These are phyloP conservation scores for Ensete ventricosum DNA, from an alignment of 176 grass and related monocot genomes.

Conservation along the genomic window DNA sequence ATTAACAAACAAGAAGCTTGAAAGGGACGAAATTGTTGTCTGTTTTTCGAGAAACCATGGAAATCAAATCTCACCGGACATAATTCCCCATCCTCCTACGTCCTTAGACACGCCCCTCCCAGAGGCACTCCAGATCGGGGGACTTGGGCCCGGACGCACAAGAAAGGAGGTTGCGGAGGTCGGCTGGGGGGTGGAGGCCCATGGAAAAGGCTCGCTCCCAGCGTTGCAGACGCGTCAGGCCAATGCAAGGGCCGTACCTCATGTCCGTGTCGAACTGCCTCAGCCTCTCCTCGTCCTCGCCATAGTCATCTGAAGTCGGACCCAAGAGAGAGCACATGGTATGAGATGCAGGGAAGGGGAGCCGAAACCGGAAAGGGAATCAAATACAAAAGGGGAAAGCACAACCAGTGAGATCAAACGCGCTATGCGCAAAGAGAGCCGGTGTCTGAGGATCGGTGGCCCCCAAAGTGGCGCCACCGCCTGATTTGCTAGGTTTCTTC, in stretches of 20 bases:
- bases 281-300: constrained; percentile 43
- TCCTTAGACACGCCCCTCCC: constrained; percentile 44
- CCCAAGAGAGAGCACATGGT: neutral
- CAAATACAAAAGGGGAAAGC: neutral
- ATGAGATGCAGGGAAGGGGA: neutral
- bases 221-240: constrained; percentile 39
- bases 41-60: too few species aligned
- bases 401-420: neutral
- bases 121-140: constrained; percentile 38
- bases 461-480: constrained; percentile 25
- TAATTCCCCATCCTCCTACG: too few species aligned
- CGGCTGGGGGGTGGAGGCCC: constrained; percentile 46
- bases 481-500: constrained; percentile 28
- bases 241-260: constrained; percentile 56
- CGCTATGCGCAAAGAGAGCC: constrained; percentile 13
- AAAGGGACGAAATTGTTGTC: too few species aligned
- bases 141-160: neutral
- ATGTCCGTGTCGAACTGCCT: constrained; percentile 44
- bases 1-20: too few species aligned
- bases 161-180: constrained; percentile 26
- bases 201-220: constrained; percentile 59
- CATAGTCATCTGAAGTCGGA: constrained; percentile 27
- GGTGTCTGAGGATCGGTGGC: constrained; percentile 26
- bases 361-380: neutral
- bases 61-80: too few species aligned